These are phyloP conservation scores for Mycena filopes DNA, from an alignment of 768 basidiomycete species.

Conservation along the genomic window DNA sequence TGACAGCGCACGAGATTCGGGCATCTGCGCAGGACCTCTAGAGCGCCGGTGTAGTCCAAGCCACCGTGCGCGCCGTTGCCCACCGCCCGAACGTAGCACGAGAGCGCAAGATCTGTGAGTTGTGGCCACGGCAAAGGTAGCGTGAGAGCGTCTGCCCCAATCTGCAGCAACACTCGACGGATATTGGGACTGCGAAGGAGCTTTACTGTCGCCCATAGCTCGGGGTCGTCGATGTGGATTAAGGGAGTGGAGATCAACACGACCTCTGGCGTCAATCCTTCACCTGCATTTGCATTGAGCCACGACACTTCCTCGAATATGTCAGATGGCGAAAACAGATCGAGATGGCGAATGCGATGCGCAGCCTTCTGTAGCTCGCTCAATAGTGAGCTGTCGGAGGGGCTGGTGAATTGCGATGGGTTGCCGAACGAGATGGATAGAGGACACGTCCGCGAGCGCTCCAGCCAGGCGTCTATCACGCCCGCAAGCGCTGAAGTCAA, in stretches of 20 bases:
- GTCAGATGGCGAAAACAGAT: not conserved
- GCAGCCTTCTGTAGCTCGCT: not conserved
- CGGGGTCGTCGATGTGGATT: not conserved
- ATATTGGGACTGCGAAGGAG: not conserved
- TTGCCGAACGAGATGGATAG: constrained; percentile 1
- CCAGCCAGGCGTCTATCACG: not conserved
- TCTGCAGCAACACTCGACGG: not conserved
- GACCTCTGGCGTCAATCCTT: not conserved
- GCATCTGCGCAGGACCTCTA: not conserved
- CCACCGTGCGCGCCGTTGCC: not conserved
- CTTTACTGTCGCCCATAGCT: not conserved
- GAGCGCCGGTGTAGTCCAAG: not conserved
- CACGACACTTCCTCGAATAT: not conserved
- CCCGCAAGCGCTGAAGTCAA: not conserved
- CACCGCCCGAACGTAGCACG: not conserved
- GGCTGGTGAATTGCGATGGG: not conserved
- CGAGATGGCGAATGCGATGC: not conserved
- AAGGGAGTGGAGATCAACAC: not conserved
- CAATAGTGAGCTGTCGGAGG: not conserved
- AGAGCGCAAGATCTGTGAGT: not conserved
- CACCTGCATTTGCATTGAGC: not conserved
- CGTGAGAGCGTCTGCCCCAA: not conserved
- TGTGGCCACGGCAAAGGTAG: not conserved
- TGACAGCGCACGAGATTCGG: constrained; percentile 7
- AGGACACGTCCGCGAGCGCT: not conserved